Evolutionary conservation across 2,329 filamentous ascomycete species (phyloP).

Genomic region (Colletotrichum musicola): DNA sequence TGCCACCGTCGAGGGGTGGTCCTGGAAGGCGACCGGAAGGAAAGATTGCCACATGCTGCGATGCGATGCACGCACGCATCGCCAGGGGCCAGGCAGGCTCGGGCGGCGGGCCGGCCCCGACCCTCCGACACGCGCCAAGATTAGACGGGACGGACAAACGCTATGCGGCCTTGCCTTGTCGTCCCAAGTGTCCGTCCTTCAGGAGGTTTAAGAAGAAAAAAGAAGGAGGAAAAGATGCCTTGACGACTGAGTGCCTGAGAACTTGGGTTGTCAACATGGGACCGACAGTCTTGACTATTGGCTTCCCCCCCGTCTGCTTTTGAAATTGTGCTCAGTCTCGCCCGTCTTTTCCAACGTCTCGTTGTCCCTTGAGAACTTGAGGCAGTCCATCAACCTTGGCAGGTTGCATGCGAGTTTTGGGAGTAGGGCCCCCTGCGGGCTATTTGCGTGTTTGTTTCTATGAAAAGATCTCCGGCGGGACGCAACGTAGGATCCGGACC

Average conservation of each 20-base stretch:
- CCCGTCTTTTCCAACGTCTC: not conserved
- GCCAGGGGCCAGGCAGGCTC: not conserved
- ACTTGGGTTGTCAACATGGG: not conserved
- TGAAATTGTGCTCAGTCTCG: too few relatives aligned
- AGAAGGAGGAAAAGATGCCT: too few relatives aligned
- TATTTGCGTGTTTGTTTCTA: conserved; percentile 22
- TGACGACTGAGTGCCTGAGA: too few relatives aligned
- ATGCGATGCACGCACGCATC: not conserved
- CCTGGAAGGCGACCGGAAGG: not conserved
- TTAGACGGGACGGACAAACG: conserved; percentile 22
- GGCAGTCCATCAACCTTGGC: conserved; percentile 25
- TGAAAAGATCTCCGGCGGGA: conserved; percentile 23
- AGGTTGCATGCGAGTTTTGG: conserved; percentile 15
- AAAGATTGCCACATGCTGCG: not conserved
- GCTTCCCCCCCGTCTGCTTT: too few relatives aligned
- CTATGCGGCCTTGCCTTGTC: conserved; percentile 21
- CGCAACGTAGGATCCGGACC: conserved; percentile 6
- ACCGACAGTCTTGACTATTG: not conserved
- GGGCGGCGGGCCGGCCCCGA: conserved; percentile 28
- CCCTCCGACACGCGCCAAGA: conserved; percentile 34
- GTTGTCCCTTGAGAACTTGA: not conserved
- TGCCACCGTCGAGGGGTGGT: conserved; percentile 6
- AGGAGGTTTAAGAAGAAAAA: too few relatives aligned
- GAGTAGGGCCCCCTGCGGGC: not conserved
- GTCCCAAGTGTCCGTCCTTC: conserved; percentile 22